A percentile compares a stretch with the other conserved stretches of the same genome.
These are phyloP conservation scores for Brassica carinata DNA, from an alignment of 345 rosid genomes.

Conservation along the genomic window DNA sequence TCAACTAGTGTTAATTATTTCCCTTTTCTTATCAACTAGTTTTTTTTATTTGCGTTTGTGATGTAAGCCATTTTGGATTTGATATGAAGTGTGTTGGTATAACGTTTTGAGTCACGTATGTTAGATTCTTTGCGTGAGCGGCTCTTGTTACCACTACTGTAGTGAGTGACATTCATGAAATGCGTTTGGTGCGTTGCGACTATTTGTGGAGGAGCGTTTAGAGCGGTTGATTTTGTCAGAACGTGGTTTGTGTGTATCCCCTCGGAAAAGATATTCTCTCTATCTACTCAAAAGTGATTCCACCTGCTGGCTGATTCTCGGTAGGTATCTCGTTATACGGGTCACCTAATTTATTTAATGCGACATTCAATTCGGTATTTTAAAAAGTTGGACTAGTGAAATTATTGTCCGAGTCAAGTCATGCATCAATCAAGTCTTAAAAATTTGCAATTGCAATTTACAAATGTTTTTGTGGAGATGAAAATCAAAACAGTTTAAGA, in stretches of 20 bases:
- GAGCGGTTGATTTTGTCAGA: slow-evolving; percentile 33
- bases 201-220: slow-evolving; percentile 12
- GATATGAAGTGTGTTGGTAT: slow-evolving; percentile 18
- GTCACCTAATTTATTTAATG: slow-evolving; percentile 35
- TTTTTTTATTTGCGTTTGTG: background rate
- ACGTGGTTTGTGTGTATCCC: slow-evolving; percentile 33
- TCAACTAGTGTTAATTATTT: background rate
- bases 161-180: slow-evolving; percentile 16
- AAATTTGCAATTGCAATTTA: background rate
- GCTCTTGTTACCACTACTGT: background rate
- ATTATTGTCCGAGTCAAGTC: background rate
- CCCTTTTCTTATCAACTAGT: background rate
- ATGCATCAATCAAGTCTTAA: slow-evolving; percentile 24
- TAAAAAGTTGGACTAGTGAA: background rate
- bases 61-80: slow-evolving; percentile 24
- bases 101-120: background rate
- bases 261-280: slow-evolving; percentile 32
- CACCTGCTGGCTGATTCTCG: slow-evolving; percentile 32
- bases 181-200: slow-evolving; percentile 13
- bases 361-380: background rate
- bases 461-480: background rate
- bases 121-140: background rate
- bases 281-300: slow-evolving; percentile 34
- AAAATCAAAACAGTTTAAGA: background rate
- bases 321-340: slow-evolving; percentile 43